These are phyloP conservation scores for Hericium coralloides DNA, from an alignment of 768 basidiomycete species.

Conservation along the genomic window DNA sequence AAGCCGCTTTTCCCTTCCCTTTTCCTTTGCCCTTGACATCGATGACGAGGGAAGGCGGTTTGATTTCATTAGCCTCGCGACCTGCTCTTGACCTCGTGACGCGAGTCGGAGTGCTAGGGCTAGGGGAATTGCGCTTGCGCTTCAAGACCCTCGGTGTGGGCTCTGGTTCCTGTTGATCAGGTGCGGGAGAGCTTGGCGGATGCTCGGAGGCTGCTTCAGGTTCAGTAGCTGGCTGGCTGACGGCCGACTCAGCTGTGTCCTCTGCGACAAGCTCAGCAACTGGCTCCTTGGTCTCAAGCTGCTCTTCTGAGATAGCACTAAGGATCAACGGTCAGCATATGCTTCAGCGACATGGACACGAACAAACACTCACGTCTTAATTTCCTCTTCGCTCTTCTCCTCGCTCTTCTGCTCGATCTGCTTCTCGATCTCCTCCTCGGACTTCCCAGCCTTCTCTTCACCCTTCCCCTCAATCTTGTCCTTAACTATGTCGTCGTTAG, in stretches of 20 bases:
- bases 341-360: not conserved
- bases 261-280: not conserved
- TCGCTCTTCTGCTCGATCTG: not conserved
- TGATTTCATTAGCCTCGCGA: conserved; percentile 2
- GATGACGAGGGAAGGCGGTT: conserved; percentile 8
- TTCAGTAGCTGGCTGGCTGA: not conserved
- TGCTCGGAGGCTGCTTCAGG: not conserved
- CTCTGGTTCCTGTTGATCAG: not conserved
- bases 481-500: too few relatives aligned
- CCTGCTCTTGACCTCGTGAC: conserved; percentile 18
- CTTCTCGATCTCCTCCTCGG: not conserved
- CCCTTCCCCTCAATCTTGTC: too few relatives aligned
- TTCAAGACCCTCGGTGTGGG: conserved; percentile 8
- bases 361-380: not conserved
- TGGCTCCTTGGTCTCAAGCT: not conserved
- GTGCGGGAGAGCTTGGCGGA: not conserved
- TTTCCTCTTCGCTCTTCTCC: not conserved
- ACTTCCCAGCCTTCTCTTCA: not conserved
- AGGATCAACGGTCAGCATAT: not conserved
- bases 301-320: not conserved
- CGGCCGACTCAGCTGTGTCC: too few relatives aligned
- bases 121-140: conserved; percentile 18
- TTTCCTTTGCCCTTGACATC: conserved; percentile 12
- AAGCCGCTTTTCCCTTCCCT: not conserved
- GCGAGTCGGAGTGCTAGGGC: conserved; percentile 7